Percentiles rank a stretch among this genome's conserved stretches.
phyloP scores from a whole-genome alignment of 2,329 filamentous ascomycete genomes.

The Penicillium sumatraense region DNA sequence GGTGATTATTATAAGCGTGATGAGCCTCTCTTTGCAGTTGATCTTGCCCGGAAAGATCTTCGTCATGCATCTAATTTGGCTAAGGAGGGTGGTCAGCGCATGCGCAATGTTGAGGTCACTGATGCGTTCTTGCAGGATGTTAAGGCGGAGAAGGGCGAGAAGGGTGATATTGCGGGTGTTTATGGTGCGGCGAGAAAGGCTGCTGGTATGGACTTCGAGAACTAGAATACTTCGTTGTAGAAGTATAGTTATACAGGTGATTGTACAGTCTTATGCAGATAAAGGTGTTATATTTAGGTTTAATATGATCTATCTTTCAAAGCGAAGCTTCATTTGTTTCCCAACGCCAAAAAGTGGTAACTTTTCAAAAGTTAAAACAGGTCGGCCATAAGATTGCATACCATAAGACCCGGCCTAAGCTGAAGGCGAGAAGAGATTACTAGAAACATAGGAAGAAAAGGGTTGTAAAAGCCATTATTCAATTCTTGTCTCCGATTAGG shows the following conservation, averaged over 20 bases:
- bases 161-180: slow-evolving; percentile 79
- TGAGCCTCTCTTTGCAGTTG: slow-evolving; percentile 80
- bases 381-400: too few species aligned
- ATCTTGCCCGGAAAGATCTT: slow-evolving; percentile 82
- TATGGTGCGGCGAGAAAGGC: slow-evolving; percentile 80
- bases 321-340: neutral
- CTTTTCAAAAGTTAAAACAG: too few species aligned
- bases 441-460: neutral
- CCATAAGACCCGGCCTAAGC: too few species aligned
- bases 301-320: neutral
- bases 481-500: slow-evolving; percentile 13
- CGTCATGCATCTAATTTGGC: slow-evolving; percentile 74
- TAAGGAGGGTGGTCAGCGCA: slow-evolving; percentile 61
- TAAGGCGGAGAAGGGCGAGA: slow-evolving; percentile 69
- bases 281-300: neutral
- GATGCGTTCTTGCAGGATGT: slow-evolving; percentile 72
- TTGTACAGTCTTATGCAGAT: neutral
- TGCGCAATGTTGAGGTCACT: slow-evolving; percentile 69
- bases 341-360: too few species aligned
- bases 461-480: slow-evolving; percentile 15
- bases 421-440: neutral
- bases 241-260: too few species aligned
- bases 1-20: slow-evolving; percentile 78
- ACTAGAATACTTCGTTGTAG: too few species aligned
- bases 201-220: slow-evolving; percentile 75